Conservation (phyloP, 345 rosid species). For the Geranium rotundifolium region DNA sequence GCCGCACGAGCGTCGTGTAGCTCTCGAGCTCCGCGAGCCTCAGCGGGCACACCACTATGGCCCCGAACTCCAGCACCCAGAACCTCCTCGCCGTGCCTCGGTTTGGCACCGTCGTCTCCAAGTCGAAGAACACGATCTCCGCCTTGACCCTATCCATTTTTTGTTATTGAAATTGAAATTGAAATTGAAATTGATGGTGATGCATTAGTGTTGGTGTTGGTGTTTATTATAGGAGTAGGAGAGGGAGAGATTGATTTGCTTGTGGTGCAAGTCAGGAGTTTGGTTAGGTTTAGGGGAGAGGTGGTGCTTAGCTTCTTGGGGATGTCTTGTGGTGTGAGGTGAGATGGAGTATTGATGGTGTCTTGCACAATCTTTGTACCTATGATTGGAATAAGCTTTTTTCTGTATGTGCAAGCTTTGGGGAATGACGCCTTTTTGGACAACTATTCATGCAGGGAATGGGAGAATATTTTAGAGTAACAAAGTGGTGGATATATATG, state of each 20-base stretch:
- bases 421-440: too few species aligned
- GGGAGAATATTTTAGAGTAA: too few species aligned
- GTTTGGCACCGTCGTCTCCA: conserved; percentile 76
- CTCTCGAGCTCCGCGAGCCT: conserved; percentile 60
- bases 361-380: neutral
- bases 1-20: conserved; percentile 61
- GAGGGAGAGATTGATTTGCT: conserved; percentile 29
- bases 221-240: neutral
- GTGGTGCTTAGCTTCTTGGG: conserved; percentile 25
- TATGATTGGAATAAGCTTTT: too few species aligned
- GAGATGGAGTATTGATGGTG: conserved; percentile 16
- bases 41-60: conserved; percentile 61
- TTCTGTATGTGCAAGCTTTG: too few species aligned
- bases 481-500: too few species aligned
- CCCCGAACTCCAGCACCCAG: conserved; percentile 73
- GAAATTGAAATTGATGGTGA: conserved; percentile 1
- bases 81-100: conserved; percentile 38
- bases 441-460: too few species aligned
- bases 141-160: neutral
- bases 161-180: neutral
- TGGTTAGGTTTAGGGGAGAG: conserved; percentile 15
- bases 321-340: conserved; percentile 24
- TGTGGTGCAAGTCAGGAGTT: conserved; percentile 27
- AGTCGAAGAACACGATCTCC: conserved; percentile 71
- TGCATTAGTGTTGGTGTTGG: neutral